Percentiles rank a stretch among this genome's conserved stretches.
These are phyloP conservation scores for Strobilomyces confusus DNA, from an alignment of 768 basidiomycete genomes.

Conservation along the genomic window DNA sequence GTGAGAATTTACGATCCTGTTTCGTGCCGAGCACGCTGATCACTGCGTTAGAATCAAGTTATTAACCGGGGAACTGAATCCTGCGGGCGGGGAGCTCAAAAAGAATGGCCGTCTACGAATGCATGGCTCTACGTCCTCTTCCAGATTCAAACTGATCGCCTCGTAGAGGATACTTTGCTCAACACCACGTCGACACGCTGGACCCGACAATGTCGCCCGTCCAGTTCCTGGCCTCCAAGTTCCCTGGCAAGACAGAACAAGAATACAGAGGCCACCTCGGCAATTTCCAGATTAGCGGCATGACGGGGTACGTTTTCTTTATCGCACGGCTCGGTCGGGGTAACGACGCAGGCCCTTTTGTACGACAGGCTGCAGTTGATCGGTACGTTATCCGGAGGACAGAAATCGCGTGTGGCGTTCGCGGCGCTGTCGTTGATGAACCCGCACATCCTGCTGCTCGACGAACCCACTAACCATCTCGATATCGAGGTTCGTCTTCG, in stretches of 20 bases:
- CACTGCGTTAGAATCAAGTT: conserved; percentile 72
- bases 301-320: conserved; percentile 67
- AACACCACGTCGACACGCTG: conserved; percentile 93
- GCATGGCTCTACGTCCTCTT: conserved; percentile 40
- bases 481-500: conserved; percentile 74
- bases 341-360: neutral
- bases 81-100: conserved; percentile 66
- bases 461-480: conserved; percentile 97
- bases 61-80: conserved; percentile 22
- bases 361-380: conserved; percentile 71
- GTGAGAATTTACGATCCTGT: conserved; percentile 38
- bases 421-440: conserved; percentile 78
- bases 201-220: conserved; percentile 85
- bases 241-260: conserved; percentile 93
- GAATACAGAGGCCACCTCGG: conserved; percentile 95
- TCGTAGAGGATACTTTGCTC: conserved; percentile 83
- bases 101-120: conserved; percentile 90
- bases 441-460: conserved; percentile 90
- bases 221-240: conserved; percentile 86
- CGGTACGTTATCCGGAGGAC: conserved; percentile 90
- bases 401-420: conserved; percentile 95
- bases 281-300: conserved; percentile 95
- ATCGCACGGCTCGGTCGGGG: neutral
- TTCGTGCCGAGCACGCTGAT: conserved; percentile 4
- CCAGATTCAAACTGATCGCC: neutral